Percentiles rank a stretch among this genome's conserved stretches.
Conservation (phyloP, 2,329 filamentous ascomycete species). For the Fusarium sp. region DNA sequence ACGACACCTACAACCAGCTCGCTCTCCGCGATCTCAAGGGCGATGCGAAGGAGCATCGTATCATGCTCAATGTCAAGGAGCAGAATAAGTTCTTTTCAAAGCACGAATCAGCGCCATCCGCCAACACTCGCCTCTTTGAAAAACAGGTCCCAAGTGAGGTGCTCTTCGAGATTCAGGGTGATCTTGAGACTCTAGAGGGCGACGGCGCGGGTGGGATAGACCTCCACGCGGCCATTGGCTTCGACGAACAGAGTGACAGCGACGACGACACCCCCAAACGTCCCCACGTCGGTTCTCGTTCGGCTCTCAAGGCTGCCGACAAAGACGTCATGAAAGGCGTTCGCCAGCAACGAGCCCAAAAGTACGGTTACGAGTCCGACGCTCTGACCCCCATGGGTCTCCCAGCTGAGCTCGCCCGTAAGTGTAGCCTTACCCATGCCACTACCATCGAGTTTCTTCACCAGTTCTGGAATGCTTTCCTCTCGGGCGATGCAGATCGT, state of each 20-base stretch:
- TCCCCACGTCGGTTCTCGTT: constrained; percentile 78
- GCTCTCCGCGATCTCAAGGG: constrained; percentile 85
- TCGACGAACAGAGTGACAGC: constrained; percentile 79
- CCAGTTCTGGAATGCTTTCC: constrained; percentile 95
- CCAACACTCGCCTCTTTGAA: constrained; percentile 70
- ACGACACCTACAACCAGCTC: constrained; percentile 83
- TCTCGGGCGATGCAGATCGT: constrained; percentile 88
- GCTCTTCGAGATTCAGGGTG: constrained; percentile 74
- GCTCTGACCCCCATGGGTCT: constrained; percentile 68
- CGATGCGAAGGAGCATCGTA: constrained; percentile 80
- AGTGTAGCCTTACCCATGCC: constrained; percentile 82
- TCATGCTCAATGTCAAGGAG: constrained; percentile 90
- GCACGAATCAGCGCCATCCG: constrained; percentile 64
- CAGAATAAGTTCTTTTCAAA: constrained; percentile 86
- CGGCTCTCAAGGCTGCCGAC: constrained; percentile 75
- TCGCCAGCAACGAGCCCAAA: constrained; percentile 72
- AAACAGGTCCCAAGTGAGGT: constrained; percentile 80
- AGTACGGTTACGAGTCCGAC: constrained; percentile 66
- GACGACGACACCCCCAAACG: constrained; percentile 72
- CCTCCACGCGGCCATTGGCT: constrained; percentile 76
- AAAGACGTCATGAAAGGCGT: constrained; percentile 78
- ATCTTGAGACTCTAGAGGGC: constrained; percentile 69
- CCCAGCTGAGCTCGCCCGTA: constrained; percentile 70
- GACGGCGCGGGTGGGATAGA: constrained; percentile 69
- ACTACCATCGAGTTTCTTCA: constrained; percentile 97